Base-by-base conservation (phyloP, 345 rosid genomes). In the Dipteronia sinensis region DNA sequence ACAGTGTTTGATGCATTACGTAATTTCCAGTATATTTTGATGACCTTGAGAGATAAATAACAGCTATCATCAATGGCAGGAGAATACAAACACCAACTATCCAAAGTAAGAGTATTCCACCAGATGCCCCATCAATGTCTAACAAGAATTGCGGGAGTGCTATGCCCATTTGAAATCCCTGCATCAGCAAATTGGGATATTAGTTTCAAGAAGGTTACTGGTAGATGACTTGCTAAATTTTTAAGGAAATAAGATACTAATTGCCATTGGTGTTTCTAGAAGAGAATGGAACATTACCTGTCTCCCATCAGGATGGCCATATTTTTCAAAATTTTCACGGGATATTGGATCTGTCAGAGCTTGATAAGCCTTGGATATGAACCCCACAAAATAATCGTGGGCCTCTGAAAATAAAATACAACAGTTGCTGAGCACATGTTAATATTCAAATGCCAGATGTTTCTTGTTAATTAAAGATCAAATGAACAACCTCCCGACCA, bases 121-220 rank as follows among this genome's bases (percentile, higher is more conserved):
- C 99, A 58, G 90, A 94, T 74, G 97, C 91, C 76, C 98, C 98
- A 80, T 96, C 98, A 51, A 94, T 94, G 88, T 96, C 85, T 49
- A 96, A 86, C 77, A 94, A 87, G 83, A 96, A 97, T 76, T 90
- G 95, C 51, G 99, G 99, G 73, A 97, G 98, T 72, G 99, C 99
- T 62, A 97, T 93, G 76, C 99, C 99, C 98, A 97, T 91, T 97
- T 97, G 97, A 87, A 97, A 97, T 6, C 99, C 98, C 98, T 94
- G 90, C 76, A 79, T 73, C 73, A 73, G 53, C 78, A 80, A 10
- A 73, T 64, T 71, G 56, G 10, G 23, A 34, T 12, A 69, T 81
- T 62, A 79, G 73, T 62, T 64, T 77, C 71, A 78, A 79, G 25
- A 47, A 51, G 13, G 49, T 46, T 16, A 38, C 20, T 17, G 10